These are phyloP conservation scores for Alternaria arborescens DNA, from an alignment of 2,329 filamentous ascomycete species.

Conservation along the genomic window DNA sequence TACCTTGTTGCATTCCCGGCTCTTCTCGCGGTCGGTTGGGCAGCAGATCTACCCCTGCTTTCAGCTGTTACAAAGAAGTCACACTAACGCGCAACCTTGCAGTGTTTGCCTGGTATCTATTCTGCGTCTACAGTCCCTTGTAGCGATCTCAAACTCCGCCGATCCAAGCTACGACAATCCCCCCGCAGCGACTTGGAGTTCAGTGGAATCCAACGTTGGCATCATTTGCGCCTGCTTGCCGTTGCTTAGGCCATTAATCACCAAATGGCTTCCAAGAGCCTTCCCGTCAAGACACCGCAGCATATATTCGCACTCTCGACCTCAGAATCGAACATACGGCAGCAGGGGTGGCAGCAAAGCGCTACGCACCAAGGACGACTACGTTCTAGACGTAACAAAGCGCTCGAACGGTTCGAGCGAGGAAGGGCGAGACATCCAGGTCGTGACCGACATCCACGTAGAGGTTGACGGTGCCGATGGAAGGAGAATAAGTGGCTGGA, in stretches of 20 bases:
- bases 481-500: conserved; percentile 17
- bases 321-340: conserved; percentile 19
- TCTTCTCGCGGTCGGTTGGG: background rate
- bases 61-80: background rate
- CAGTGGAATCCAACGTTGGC: conserved; percentile 43
- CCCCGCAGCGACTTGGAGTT: conserved; percentile 41
- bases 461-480: conserved; percentile 26
- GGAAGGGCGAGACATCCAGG: conserved; percentile 31
- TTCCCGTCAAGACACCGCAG: conserved; percentile 30
- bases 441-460: conserved; percentile 35
- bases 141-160: conserved; percentile 40
- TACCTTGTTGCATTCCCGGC: background rate
- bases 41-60: background rate
- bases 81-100: conserved; percentile 9
- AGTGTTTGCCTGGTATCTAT: conserved; percentile 49
- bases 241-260: conserved; percentile 38
- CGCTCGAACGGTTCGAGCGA: conserved; percentile 7
- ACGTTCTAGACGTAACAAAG: conserved; percentile 12
- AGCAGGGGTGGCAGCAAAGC: conserved; percentile 15
- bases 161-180: conserved; percentile 47
- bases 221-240: conserved; percentile 48
- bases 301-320: conserved; percentile 16
- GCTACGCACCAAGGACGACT: conserved; percentile 12
- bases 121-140: conserved; percentile 44
- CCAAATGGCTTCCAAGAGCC: conserved; percentile 32